Evolutionary conservation across 1,284 basidiomycete species (phyloP).

Genomic region (Sporisorium scitamineum): DNA sequence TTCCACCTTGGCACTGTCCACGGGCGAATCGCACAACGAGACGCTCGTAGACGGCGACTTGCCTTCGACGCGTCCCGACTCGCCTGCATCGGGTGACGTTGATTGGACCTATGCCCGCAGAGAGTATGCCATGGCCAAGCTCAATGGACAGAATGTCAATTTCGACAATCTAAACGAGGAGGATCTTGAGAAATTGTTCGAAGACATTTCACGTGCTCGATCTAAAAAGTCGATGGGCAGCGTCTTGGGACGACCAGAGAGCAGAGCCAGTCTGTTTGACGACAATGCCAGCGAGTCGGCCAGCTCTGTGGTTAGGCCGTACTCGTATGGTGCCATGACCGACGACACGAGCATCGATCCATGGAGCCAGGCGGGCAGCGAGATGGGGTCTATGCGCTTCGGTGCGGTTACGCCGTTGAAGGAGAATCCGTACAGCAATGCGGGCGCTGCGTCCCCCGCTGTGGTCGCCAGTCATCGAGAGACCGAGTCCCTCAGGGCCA

Average conservation of each 20-base stretch:
- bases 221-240: slow-evolving; percentile 63
- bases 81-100: slow-evolving; percentile 60
- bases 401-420: slow-evolving; percentile 36
- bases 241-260: slow-evolving; percentile 50
- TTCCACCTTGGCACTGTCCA: slow-evolving; percentile 53
- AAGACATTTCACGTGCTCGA: slow-evolving; percentile 60
- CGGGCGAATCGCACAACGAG: slow-evolving; percentile 55
- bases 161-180: slow-evolving; percentile 64
- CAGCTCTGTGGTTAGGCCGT: slow-evolving; percentile 52
- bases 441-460: slow-evolving; percentile 18
- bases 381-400: slow-evolving; percentile 43
- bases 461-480: slow-evolving; percentile 33
- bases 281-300: slow-evolving; percentile 60
- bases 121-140: slow-evolving; percentile 58
- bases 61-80: slow-evolving; percentile 54
- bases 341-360: slow-evolving; percentile 65
- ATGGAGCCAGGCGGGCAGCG: slow-evolving; percentile 58
- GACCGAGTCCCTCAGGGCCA: slow-evolving; percentile 51
- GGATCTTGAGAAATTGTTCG: slow-evolving; percentile 65
- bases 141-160: slow-evolving; percentile 64
- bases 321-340: slow-evolving; percentile 60
- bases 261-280: slow-evolving; percentile 61
- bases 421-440: slow-evolving; percentile 12
- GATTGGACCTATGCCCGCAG: slow-evolving; percentile 66
- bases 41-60: slow-evolving; percentile 41